Base-by-base conservation (phyloP, 371 early-diverging fungal species). In the Conidiobolus incongruus region DNA sequence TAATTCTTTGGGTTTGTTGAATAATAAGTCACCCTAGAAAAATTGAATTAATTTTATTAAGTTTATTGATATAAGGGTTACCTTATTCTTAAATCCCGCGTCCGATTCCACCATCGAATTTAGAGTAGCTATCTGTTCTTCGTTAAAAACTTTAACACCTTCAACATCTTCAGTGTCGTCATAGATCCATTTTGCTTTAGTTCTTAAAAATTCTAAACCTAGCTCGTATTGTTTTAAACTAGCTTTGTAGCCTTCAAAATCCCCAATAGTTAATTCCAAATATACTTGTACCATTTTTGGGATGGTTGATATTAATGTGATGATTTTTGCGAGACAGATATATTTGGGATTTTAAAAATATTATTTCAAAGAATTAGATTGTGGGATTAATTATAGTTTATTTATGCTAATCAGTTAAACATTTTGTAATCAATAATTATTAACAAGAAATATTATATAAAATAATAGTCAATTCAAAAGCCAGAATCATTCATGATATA, bases 1-100 rank as follows among this genome's bases (percentile, higher is more conserved):
- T 4, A 65, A 50, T 6, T 60, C 54, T 2, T 45, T 44, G 15
- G 64, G 65, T 15, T 52, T 50, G 24, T 54, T 61, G 16, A 66
- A 40, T 1, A 52, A 45, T 40, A 59, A 51, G 35, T 32, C 32
- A 1, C 52, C 54, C 26, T 54, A 20, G 10, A n/a, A n/a, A 37
- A 5, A 37, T n/a, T n/a, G n/a, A 37, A 46, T 35, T 51, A 44
- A 1, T 43, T 49, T 22, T 53, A 32, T 2, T 40, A 15, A 24
- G 17, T 15, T 3, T 34, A 12, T 5, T 13, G 2, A 40, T 4
- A 40, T 11, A 10, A 11, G 3, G 11, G 12, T 40, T 40, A 40
- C 45, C 36, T 45, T 20, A 6, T 34, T 22, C 10, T 23, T 26
- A 5, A 21, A 23, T 4, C 24, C 16, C 3, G 36, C 36, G 15